Conservation (phyloP, 2,329 filamentous ascomycete genomes). For the Neocatenulostroma microsporum region DNA sequence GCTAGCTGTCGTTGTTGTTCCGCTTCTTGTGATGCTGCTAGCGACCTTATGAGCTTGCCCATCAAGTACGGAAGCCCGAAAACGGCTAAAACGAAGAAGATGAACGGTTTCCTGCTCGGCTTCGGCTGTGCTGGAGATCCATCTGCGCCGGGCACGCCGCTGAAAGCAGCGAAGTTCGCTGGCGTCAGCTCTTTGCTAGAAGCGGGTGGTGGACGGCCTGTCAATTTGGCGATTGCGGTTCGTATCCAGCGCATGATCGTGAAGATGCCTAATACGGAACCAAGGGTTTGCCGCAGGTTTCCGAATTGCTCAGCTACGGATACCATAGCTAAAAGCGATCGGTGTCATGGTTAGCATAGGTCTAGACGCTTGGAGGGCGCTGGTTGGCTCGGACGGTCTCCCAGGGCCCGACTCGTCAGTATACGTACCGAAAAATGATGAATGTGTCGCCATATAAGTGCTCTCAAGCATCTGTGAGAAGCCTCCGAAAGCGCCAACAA, state of each 20-base stretch:
- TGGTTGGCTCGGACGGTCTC: no score
- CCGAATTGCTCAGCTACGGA: constrained; percentile 96
- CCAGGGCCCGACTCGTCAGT: no score
- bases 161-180: constrained; percentile 81
- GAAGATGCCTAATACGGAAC: constrained; percentile 90
- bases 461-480: constrained; percentile 99
- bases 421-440: constrained; percentile 96
- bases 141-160: constrained; percentile 56
- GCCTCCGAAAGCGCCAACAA: constrained; percentile 91
- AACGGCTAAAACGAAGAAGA: constrained; percentile 90
- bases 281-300: constrained; percentile 84
- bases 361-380: no score
- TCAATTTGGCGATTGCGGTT: constrained; percentile 83
- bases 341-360: no score
- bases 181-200: constrained; percentile 83
- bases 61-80: constrained; percentile 95
- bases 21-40: constrained; percentile 78
- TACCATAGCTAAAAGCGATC: no score
- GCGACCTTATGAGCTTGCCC: constrained; percentile 83
- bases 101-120: constrained; percentile 87
- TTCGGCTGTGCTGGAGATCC: constrained; percentile 58
- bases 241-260: constrained; percentile 92
- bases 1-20: constrained; percentile 59
- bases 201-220: constrained; percentile 80
- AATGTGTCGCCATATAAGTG: constrained; percentile 99